Percentiles rank a stretch among this genome's conserved stretches.
Evolutionary conservation across 805 yeast species (phyloP).

Genomic region (Maudiozyma turicensis): DNA sequence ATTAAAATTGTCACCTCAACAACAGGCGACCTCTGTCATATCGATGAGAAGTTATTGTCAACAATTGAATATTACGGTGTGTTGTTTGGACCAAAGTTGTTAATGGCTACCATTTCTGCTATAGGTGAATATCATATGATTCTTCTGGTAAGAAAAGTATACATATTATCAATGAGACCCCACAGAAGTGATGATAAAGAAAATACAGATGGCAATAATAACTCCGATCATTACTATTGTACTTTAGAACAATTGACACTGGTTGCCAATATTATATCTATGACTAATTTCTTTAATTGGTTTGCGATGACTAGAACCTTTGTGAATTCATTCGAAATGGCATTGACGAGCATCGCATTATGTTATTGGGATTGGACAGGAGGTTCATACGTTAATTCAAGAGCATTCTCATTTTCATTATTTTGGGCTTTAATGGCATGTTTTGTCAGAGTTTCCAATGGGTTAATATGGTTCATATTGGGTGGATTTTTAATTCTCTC

Average conservation of each 20-base stretch:
- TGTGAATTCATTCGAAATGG: constrained; percentile 73
- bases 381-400: constrained; percentile 10
- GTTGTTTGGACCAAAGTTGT: constrained; percentile 48
- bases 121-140: constrained; percentile 57
- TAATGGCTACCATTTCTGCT: constrained; percentile 63
- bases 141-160: constrained; percentile 33
- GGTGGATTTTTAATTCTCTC: constrained; percentile 34
- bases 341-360: constrained; percentile 56
- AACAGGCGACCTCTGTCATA: neutral
- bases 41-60: neutral
- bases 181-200: constrained; percentile 7
- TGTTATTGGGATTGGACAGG: constrained; percentile 61
- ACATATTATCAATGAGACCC: constrained; percentile 12
- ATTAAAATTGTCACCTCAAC: constrained; percentile 2
- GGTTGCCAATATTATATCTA: constrained; percentile 15
- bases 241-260: constrained; percentile 5
- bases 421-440: constrained; percentile 51
- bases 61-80: constrained; percentile 34
- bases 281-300: constrained; percentile 56
- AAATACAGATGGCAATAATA: constrained; percentile 2
- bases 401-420: constrained; percentile 31
- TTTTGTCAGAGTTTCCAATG: constrained; percentile 78
- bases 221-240: neutral
- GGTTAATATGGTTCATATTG: constrained; percentile 59
- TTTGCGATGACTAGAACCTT: constrained; percentile 73